Evolutionary conservation across 768 basidiomycete genomes (phyloP).

Genomic region (Pleurotus giganteus): DNA sequence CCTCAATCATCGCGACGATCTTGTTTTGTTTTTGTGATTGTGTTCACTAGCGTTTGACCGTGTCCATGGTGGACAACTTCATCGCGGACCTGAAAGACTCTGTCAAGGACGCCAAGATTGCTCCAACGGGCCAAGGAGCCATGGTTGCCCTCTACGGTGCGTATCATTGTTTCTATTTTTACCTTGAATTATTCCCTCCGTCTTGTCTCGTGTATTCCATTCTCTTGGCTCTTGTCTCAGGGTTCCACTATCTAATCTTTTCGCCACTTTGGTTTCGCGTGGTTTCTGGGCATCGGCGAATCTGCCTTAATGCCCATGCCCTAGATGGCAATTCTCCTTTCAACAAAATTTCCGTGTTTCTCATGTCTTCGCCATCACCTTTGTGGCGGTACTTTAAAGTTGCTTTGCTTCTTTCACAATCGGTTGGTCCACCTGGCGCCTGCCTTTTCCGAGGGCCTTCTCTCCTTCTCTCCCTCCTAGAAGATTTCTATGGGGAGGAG

Average conservation of each 20-base stretch:
- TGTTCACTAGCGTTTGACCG: slow-evolving; percentile 66
- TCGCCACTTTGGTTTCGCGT: not conserved
- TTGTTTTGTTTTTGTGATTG: slow-evolving; percentile 5
- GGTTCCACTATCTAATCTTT: not conserved
- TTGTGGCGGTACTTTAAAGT: not conserved
- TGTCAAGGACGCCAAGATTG: slow-evolving; percentile 65
- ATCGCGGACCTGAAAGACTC: slow-evolving; percentile 81
- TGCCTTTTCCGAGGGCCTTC: not conserved
- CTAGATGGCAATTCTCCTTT: no score
- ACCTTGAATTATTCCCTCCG: slow-evolving; percentile 1
- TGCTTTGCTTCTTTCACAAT: not conserved
- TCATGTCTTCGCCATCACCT: not conserved
- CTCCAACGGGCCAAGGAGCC: slow-evolving; percentile 69
- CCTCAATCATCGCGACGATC: not conserved
- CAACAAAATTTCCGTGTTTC: not conserved
- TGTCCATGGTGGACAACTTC: slow-evolving; percentile 71
- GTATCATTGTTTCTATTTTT: slow-evolving; percentile 29
- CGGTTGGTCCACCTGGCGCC: not conserved
- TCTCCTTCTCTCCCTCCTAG: not conserved
- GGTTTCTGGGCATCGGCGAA: not conserved
- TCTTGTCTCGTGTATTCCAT: not conserved
- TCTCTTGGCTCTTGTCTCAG: not conserved
- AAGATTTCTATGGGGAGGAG: no score
- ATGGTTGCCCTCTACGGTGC: slow-evolving; percentile 93
- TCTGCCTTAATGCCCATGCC: no score